Evolutionary conservation across 2,329 filamentous ascomycete genomes (phyloP).

Genomic region (Ophiocordyceps camponoti-leonardi): DNA sequence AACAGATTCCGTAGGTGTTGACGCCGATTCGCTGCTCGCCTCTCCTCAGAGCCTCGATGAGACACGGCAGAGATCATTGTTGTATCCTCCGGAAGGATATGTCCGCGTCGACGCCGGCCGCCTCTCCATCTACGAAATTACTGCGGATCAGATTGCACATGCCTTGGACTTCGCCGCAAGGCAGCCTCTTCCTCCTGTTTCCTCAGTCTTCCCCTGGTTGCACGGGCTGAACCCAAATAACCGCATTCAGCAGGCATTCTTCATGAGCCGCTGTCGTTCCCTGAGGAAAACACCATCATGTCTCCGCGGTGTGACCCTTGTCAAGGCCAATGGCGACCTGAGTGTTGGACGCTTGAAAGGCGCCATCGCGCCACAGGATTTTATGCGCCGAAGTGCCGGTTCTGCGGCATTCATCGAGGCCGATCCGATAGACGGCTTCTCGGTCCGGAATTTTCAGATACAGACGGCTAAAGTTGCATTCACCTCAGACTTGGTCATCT

Average conservation of each 20-base stretch:
- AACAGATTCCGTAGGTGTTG: constrained; percentile 17
- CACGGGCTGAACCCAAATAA: constrained; percentile 86
- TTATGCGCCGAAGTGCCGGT: constrained; percentile 35
- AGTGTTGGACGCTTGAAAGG: constrained; percentile 64
- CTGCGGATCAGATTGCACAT: constrained; percentile 47
- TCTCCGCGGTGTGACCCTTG: constrained; percentile 64
- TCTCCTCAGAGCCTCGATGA: constrained; percentile 43
- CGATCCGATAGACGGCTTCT: constrained; percentile 82
- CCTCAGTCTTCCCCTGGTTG: constrained; percentile 88
- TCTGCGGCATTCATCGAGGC: constrained; percentile 56
- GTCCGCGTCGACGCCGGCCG: constrained; percentile 29
- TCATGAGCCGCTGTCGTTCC: constrained; percentile 59
- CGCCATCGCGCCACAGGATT: constrained; percentile 65
- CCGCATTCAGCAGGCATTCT: constrained; percentile 77
- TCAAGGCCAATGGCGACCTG: constrained; percentile 78
- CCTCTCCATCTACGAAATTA: constrained; percentile 55
- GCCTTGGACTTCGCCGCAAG: constrained; percentile 62
- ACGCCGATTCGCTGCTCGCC: constrained; percentile 43
- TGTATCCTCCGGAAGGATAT: constrained; percentile 57
- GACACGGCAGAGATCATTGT: constrained; percentile 46
- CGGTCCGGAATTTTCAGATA: constrained; percentile 93
- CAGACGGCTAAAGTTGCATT: constrained; percentile 77
- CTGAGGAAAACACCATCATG: constrained; percentile 52
- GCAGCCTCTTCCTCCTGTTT: constrained; percentile 69
- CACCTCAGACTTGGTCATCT: constrained; percentile 83